Base-by-base conservation (phyloP, 805 yeast species). In the Starmerella vaccinii region DNA sequence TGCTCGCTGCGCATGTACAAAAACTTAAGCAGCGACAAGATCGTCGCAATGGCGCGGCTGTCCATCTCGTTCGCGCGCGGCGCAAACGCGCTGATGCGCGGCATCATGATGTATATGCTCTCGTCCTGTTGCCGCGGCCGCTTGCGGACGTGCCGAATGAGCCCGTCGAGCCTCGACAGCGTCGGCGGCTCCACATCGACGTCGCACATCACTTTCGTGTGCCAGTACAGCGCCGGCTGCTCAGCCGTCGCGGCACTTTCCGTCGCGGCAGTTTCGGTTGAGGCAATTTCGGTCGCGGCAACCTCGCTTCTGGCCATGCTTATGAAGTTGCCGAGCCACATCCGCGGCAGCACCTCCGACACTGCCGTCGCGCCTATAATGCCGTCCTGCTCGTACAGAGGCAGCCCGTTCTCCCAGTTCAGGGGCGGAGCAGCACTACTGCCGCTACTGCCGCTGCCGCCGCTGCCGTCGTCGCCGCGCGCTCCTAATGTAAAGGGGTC, bases 301-400 rank as follows among this genome's bases (percentile, higher is more conserved):
- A n/a, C n/a, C 29, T 23, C 19, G 7, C 3, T 8, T 23, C 12
- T n/a, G 5, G 29, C 19, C 8, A 21, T 37, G 40, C 26, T 37
- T 19, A 84, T 78, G 1, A 80, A 69, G 61, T 89, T 90, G 2
- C 97, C 97, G 47, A 82, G 72, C 89, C 90, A 89, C 5, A 88
- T 76, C 45, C 76, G 71, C 9, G 49, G 46, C 19, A n/a, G 15
- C 9, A 49, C 27, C 24, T 22, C 29, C n/a, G 42, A 22, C 7
- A 44, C 35, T 3, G 24, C 18, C 12, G 52, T 27, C 42, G 38
- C 32, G 3, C 57, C 71, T 73, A 46, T 66, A 9, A 37, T 35
- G 7, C 45, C 45, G 23, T 12, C n/a, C 22, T 27, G 33, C 23
- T 41, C 45, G 29, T 26, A 41, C 19, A 15, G 24, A 4, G 24